phyloP scores from a whole-genome alignment of 257 asterid species.

The Nicotiana sylvestris region DNA sequence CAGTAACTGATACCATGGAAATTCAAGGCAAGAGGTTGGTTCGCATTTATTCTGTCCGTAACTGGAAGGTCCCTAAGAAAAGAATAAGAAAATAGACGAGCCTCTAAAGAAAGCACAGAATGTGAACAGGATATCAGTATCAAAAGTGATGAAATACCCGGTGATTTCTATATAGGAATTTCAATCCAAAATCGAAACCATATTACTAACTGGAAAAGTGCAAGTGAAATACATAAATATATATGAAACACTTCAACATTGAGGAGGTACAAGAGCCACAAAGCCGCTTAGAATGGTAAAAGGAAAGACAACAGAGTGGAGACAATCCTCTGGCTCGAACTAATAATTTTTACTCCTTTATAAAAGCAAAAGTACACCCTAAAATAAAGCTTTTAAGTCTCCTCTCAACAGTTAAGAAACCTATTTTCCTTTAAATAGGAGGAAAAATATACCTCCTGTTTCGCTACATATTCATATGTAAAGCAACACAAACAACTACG shows the following conservation, averaged over 20 bases:
- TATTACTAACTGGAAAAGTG: not conserved
- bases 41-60: not conserved
- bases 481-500: too few relatives aligned
- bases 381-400: not conserved
- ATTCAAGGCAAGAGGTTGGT: not conserved
- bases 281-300: not conserved
- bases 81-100: not conserved
- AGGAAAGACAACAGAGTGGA: not conserved
- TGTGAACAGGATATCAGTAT: not conserved
- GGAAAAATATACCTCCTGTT: not conserved
- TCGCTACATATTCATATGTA: not conserved
- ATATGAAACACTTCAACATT: not conserved
- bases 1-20: not conserved
- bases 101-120: not conserved
- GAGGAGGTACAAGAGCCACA: not conserved
- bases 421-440: not conserved
- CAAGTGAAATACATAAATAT: not conserved
- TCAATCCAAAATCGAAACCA: not conserved
- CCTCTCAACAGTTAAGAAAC: not conserved
- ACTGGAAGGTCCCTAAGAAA: not conserved
- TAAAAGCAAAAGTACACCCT: not conserved
- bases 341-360: not conserved
- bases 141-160: not conserved
- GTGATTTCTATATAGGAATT: not conserved
- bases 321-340: not conserved